A percentile compares a stretch with the other conserved stretches of the same genome.
phyloP scores from a whole-genome alignment of 345 rosid genomes.

The Psidium guajava region DNA sequence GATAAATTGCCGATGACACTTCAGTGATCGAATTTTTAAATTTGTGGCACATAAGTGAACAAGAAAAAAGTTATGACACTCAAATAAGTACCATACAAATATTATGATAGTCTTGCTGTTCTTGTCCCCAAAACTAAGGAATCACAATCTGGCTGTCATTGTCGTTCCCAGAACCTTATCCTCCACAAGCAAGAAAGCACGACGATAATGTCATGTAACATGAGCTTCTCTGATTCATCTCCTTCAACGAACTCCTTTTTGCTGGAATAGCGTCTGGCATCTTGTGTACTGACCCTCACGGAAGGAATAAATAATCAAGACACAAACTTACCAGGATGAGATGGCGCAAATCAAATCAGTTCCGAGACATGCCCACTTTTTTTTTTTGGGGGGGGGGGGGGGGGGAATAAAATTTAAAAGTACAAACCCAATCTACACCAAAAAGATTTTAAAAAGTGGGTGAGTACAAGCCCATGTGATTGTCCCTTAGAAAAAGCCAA shows the following conservation, averaged over 20 bases:
- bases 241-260: neutral
- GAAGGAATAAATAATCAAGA: neutral
- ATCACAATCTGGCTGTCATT: neutral
- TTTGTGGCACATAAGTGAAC: too few species aligned
- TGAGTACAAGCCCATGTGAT: slow-evolving; percentile 25
- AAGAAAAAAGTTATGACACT: too few species aligned
- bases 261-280: neutral
- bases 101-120: too few species aligned
- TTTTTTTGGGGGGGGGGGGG: too few species aligned
- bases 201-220: neutral
- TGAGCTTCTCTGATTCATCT: neutral
- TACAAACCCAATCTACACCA: neutral
- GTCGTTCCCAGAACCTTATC: neutral
- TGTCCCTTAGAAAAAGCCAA: slow-evolving; percentile 17
- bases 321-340: neutral
- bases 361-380: neutral
- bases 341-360: neutral
- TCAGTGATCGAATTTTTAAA: too few species aligned
- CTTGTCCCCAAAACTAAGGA: neutral
- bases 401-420: neutral
- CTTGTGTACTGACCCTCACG: neutral
- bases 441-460: neutral
- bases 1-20: too few species aligned
- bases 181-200: neutral
- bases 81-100: too few species aligned